These are phyloP conservation scores for Cydonia oblonga DNA, from an alignment of 331 rosid species.

Conservation along the genomic window DNA sequence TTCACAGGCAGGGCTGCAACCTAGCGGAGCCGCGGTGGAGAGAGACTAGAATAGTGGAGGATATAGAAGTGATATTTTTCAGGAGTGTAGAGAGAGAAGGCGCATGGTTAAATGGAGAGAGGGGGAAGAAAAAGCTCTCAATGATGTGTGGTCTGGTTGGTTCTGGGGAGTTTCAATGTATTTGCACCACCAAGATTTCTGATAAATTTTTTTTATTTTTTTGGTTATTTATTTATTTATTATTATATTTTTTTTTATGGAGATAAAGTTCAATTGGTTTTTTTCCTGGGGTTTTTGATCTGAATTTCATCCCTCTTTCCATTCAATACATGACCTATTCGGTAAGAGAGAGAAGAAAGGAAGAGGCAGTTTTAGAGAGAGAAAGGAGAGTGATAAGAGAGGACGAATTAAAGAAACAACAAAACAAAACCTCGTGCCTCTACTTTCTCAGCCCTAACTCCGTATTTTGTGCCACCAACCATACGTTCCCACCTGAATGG, in stretches of 20 bases:
- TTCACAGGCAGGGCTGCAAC: neutral
- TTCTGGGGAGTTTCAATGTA: constrained; percentile 34
- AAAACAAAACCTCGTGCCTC: constrained; percentile 49
- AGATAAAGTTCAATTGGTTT: constrained; percentile 48
- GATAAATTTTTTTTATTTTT: neutral
- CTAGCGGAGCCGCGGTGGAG: neutral
- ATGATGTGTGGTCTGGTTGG: constrained; percentile 41
- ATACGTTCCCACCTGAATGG: constrained; percentile 60
- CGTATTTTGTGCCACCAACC: constrained; percentile 51
- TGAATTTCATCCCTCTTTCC: neutral
- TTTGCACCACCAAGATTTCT: neutral
- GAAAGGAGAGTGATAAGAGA: neutral
- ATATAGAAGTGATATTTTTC: neutral
- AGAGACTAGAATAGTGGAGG: neutral
- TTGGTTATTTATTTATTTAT: too few species aligned
- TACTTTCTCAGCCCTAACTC: constrained; percentile 31
- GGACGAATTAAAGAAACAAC: neutral
- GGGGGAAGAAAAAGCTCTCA: neutral
- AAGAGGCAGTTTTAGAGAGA: too few species aligned
- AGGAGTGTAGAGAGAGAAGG: neutral
- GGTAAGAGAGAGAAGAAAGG: neutral
- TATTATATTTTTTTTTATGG: neutral
- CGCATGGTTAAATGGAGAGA: neutral
- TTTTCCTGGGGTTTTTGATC: constrained; percentile 8
- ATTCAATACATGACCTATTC: neutral